These are phyloP conservation scores for Arthroderma sp. DNA, from an alignment of 2,329 filamentous ascomycete genomes.

Conservation along the genomic window DNA sequence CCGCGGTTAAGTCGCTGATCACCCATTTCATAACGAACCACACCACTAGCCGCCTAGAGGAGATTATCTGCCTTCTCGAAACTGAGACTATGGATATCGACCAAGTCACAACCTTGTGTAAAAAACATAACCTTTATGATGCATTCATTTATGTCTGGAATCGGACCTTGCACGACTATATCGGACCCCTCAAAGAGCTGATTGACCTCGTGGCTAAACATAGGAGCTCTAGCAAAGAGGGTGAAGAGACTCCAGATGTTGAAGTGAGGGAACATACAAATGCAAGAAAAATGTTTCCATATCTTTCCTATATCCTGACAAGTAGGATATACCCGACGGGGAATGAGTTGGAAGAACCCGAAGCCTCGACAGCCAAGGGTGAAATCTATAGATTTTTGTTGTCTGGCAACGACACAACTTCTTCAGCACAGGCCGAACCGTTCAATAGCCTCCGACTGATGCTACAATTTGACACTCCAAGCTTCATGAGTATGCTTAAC, in stretches of 20 bases:
- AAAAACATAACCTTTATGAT: slow-evolving; percentile 83
- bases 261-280: slow-evolving; percentile 45
- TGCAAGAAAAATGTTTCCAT: slow-evolving; percentile 85
- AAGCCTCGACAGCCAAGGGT: slow-evolving; percentile 64
- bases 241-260: slow-evolving; percentile 24
- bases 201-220: slow-evolving; percentile 35
- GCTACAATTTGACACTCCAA: slow-evolving; percentile 76
- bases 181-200: slow-evolving; percentile 79
- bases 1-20: slow-evolving; percentile 74
- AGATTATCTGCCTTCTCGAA: slow-evolving; percentile 87
- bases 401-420: slow-evolving; percentile 50
- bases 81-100: slow-evolving; percentile 87
- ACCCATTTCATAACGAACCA: slow-evolving; percentile 65
- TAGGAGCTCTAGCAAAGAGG: slow-evolving; percentile 24
- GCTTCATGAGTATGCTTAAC: slow-evolving; percentile 87
- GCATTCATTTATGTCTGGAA: slow-evolving; percentile 97
- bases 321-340: slow-evolving; percentile 86
- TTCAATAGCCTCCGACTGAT: slow-evolving; percentile 79
- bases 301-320: slow-evolving; percentile 81
- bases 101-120: slow-evolving; percentile 80
- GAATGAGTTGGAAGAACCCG: slow-evolving; percentile 56
- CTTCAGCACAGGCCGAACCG: slow-evolving; percentile 48
- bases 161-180: slow-evolving; percentile 72
- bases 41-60: slow-evolving; percentile 67
- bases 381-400: slow-evolving; percentile 91